Conservation (phyloP, 768 basidiomycete species). For the Termitomyces titanicus region DNA sequence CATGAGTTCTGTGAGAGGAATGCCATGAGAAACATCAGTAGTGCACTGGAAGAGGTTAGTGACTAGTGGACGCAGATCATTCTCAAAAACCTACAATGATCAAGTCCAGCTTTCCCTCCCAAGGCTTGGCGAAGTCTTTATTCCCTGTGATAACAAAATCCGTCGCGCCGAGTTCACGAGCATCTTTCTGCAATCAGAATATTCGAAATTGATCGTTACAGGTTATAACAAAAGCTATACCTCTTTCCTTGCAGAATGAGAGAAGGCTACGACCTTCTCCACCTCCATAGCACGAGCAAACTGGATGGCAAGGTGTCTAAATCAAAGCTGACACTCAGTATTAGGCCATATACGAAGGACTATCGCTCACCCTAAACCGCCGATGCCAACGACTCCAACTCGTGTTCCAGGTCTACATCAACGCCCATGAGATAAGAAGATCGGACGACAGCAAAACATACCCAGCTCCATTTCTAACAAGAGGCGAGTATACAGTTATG, state of each 20-base stretch:
- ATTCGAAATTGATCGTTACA: not conserved
- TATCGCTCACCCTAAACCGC: slow-evolving; percentile 44
- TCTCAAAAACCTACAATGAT: slow-evolving; percentile 34
- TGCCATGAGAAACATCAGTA: slow-evolving; percentile 24
- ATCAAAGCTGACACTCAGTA: no score
- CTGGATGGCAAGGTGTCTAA: slow-evolving; percentile 31
- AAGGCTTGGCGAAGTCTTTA: slow-evolving; percentile 33
- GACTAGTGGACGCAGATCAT: not conserved
- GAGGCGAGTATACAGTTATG: slow-evolving; percentile 60
- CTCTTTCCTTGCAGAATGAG: slow-evolving; percentile 48
- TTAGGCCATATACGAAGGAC: not conserved
- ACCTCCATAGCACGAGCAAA: slow-evolving; percentile 48
- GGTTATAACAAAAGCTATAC: slow-evolving; percentile 8
- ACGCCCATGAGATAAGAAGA: not conserved
- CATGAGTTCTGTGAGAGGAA: slow-evolving; percentile 29
- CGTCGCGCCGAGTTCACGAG: slow-evolving; percentile 53
- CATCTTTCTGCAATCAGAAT: slow-evolving; percentile 36
- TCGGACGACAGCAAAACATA: not conserved
- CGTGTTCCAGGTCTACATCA: slow-evolving; percentile 52
- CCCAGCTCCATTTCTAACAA: slow-evolving; percentile 48
- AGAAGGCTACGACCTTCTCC: slow-evolving; percentile 52
- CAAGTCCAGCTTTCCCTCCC: slow-evolving; percentile 40
- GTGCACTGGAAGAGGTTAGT: slow-evolving; percentile 19
- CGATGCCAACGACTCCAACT: slow-evolving; percentile 65
- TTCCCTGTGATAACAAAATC: slow-evolving; percentile 46